Conservation (phyloP, 2,329 filamentous ascomycete species). For the Lomentospora prolificans region DNA sequence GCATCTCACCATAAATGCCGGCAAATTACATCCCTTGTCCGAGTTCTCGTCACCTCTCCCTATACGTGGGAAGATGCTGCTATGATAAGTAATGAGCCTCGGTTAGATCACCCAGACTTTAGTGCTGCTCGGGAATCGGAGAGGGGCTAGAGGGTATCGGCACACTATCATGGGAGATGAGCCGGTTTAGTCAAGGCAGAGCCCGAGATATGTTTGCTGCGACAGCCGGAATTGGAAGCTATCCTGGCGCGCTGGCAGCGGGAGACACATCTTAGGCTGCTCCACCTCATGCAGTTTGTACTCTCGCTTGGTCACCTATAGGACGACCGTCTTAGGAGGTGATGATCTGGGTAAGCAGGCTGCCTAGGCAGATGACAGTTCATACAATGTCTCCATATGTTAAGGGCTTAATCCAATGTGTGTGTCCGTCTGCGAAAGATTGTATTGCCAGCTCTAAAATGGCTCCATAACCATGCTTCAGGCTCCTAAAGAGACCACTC, state of each 20-base stretch:
- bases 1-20: not conserved
- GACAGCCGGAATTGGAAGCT: not conserved
- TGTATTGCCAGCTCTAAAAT: not conserved
- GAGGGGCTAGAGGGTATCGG: not conserved
- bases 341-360: too few relatives aligned
- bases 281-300: too few relatives aligned
- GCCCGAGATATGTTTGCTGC: not conserved
- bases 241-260: not conserved
- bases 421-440: too few relatives aligned
- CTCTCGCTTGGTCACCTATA: too few relatives aligned
- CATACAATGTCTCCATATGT: too few relatives aligned
- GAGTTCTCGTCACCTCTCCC: not conserved
- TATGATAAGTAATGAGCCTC: not conserved
- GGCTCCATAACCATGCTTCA: not conserved
- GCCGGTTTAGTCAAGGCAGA: not conserved
- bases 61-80: not conserved
- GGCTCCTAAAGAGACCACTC: not conserved
- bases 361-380: too few relatives aligned
- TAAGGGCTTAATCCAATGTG: too few relatives aligned
- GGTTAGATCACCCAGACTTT: not conserved
- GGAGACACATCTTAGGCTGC: too few relatives aligned
- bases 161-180: not conserved
- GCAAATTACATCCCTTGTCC: not conserved
- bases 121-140: not conserved
- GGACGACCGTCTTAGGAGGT: too few relatives aligned